Evolutionary conservation across 768 basidiomycete genomes (phyloP).

Genomic region (Boletus reticuloceps): DNA sequence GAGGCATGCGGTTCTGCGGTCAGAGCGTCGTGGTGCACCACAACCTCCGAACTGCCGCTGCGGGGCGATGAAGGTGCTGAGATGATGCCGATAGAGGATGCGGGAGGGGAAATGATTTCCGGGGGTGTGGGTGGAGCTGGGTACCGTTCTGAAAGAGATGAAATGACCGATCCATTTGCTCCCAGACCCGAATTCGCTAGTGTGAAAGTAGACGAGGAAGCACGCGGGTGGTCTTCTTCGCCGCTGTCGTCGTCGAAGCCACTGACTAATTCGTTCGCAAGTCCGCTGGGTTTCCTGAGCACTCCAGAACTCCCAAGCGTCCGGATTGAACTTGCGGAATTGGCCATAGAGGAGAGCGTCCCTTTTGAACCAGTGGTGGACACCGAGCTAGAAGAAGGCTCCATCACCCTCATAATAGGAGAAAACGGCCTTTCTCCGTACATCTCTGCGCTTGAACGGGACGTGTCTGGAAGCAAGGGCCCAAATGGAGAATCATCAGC

Average conservation of each 20-base stretch:
- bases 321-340: slow-evolving; percentile 10
- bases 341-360: slow-evolving; percentile 7
- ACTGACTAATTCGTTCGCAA: slow-evolving; percentile 13
- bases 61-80: slow-evolving; percentile 22
- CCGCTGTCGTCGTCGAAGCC: neutral
- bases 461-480: slow-evolving; percentile 29
- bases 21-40: slow-evolving; percentile 1
- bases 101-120: slow-evolving; percentile 25
- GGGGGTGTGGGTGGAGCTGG: slow-evolving; percentile 29
- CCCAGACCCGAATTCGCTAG: neutral
- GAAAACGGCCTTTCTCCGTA: slow-evolving; percentile 29
- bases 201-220: neutral
- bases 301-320: slow-evolving; percentile 6
- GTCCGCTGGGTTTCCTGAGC: slow-evolving; percentile 16
- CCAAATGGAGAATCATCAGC: slow-evolving; percentile 30
- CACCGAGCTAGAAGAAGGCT: slow-evolving; percentile 5
- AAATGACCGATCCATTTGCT: slow-evolving; percentile 10
- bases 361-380: slow-evolving; percentile 3
- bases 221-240: neutral
- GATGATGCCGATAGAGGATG: slow-evolving; percentile 23
- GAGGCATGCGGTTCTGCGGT: neutral
- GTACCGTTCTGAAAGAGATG: slow-evolving; percentile 31
- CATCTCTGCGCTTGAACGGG: slow-evolving; percentile 27
- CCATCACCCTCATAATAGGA: slow-evolving; percentile 24
- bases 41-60: slow-evolving; percentile 15